Evolutionary conservation across 768 basidiomycete genomes (phyloP), one percentile per base, ranked within the genome.

Genomic region (Trichaptum fuscoviolaceum): DNA sequence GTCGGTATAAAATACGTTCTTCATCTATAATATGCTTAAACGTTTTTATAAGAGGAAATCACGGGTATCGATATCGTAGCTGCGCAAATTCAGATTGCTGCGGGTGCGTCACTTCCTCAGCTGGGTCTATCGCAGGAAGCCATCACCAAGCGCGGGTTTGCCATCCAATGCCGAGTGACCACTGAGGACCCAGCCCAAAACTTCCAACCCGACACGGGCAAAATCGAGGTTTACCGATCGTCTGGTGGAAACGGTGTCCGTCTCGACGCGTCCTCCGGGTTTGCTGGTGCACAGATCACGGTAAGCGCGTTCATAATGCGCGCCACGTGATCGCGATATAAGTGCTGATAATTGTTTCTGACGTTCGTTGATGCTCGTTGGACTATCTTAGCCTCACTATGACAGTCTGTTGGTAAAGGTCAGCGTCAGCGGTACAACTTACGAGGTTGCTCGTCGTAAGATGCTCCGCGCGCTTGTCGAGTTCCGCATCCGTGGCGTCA

Each of bases 381-480:
- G 20, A 52, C 20, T 52, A 18, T 23, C 71, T 1, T 71, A 96
- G 93, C 96, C 96, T 65, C 95, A 99, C 78, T 99, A 99, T 75
- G 97, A 99, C 80, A 95, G 93, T 72, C 83, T 99, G 77, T 84
- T 99, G 62, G 97, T 99, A 72, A 99, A 99, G 80, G 95, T 93
- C 73, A 90, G 89, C 52, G 95, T 96, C 65, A 94, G 90, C 68
- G 97, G 97, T 63, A 96, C 97, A 2, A 99, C 96, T 0, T 99
- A 98, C 74, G 97, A 99, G 74, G 96, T 99, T 63, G 97, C 97
- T 42, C 90, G 97, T 67, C 86, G 97, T 70, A 99, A 99, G 84
- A 99, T 99, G 95, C 87, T 99, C 65, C 93, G 97, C 71, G 96
- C 97, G 35, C 86, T 99, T n/a, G 95, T 99, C 61, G 97, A 99